These are phyloP conservation scores for Davidsoniella australis DNA, from an alignment of 2,329 filamentous ascomycete species.

Conservation along the genomic window DNA sequence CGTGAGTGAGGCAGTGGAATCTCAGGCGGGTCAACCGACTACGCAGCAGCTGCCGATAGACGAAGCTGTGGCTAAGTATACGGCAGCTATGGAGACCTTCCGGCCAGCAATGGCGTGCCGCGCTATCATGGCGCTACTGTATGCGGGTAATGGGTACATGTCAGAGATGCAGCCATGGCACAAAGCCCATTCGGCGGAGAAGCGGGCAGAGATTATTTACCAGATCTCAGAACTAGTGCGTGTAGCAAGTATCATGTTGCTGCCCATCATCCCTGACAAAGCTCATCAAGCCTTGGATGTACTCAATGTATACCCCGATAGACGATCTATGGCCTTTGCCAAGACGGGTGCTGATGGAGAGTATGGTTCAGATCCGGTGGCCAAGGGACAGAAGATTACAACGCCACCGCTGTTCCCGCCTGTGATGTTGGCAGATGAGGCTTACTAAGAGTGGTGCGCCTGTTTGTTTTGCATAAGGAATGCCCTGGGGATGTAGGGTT, in stretches of 20 bases:
- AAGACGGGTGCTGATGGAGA: constrained; percentile 43
- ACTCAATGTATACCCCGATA: constrained; percentile 49
- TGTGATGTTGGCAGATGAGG: constrained; percentile 5
- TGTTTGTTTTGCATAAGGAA: neutral
- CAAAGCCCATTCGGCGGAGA: constrained; percentile 20
- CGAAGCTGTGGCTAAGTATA: constrained; percentile 9
- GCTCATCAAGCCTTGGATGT: constrained; percentile 55
- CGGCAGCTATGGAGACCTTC: constrained; percentile 8
- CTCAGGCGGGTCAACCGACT: neutral
- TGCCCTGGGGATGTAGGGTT: neutral
- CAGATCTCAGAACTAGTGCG: constrained; percentile 59
- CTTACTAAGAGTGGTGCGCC: neutral
- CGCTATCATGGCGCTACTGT: constrained; percentile 11
- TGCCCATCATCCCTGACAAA: constrained; percentile 80
- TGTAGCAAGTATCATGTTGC: constrained; percentile 65
- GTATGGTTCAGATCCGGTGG: constrained; percentile 39
- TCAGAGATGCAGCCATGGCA: constrained; percentile 52
- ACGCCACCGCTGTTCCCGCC: constrained; percentile 7
- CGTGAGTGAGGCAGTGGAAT: constrained; percentile 37
- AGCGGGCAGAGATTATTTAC: constrained; percentile 43
- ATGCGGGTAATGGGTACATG: constrained; percentile 29
- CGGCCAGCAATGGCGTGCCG: constrained; percentile 10
- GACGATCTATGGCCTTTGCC: constrained; percentile 47
- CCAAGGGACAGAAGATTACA: neutral
- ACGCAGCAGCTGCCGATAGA: constrained; percentile 9